Conservation (phyloP, 345 rosid species). For the Lagerstroemia speciosa region DNA sequence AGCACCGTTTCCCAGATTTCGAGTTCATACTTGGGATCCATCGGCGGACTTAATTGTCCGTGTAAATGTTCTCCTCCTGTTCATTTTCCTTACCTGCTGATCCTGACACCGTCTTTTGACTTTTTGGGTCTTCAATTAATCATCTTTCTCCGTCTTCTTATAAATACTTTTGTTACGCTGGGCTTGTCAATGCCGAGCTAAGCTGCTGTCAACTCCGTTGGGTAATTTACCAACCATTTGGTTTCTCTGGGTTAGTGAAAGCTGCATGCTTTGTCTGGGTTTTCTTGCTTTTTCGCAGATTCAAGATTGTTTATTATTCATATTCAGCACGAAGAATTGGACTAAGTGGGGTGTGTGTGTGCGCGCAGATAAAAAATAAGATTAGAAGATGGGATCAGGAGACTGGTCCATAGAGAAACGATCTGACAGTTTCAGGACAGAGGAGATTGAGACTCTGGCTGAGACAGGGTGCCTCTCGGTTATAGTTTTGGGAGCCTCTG, state of each 20-base stretch:
- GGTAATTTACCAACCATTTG: background rate
- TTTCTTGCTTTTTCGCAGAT: background rate
- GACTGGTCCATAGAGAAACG: conserved; percentile 53
- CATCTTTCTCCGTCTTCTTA: background rate
- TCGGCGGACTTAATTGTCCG: background rate
- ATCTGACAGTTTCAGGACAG: conserved; percentile 33
- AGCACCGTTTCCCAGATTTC: background rate
- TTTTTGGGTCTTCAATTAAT: background rate
- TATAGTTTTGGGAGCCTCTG: conserved; percentile 87
- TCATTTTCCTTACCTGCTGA: background rate
- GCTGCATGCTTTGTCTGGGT: background rate
- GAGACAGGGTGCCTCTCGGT: conserved; percentile 88
- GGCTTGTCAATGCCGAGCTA: no score
- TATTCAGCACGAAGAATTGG: background rate
- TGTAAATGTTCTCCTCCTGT: background rate
- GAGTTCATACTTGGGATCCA: background rate
- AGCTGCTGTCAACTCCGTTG: no score
- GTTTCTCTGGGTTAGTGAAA: background rate
- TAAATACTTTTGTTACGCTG: background rate
- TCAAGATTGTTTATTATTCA: background rate
- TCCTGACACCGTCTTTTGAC: background rate
- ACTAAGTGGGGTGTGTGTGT: background rate
- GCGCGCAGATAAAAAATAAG: conserved; percentile 1
- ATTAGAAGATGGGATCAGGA: conserved; percentile 12
- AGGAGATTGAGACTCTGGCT: conserved; percentile 28